These are phyloP conservation scores for Hypoxylon fragiforme DNA, from an alignment of 495 filamentous ascomycete species.

Conservation along the genomic window DNA sequence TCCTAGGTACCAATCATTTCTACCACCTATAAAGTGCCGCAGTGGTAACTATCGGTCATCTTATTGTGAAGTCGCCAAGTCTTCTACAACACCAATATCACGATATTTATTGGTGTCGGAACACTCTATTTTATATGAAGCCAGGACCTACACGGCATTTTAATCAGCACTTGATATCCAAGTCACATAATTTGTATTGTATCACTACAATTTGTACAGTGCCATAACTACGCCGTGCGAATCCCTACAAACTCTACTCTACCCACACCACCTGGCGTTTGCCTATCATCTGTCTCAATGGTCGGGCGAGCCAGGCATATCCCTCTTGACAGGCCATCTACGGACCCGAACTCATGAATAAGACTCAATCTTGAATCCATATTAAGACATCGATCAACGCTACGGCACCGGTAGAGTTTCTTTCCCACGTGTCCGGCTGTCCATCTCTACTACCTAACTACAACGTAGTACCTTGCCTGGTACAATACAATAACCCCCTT, in stretches of 20 bases:
- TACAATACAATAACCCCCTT: not conserved
- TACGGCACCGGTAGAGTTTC: not conserved
- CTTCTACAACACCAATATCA: not conserved
- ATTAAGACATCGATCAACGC: too few relatives aligned
- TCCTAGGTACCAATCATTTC: too few relatives aligned
- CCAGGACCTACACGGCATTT: too few relatives aligned
- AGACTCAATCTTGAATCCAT: not conserved
- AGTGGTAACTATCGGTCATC: too few relatives aligned
- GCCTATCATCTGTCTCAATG: conserved; percentile 1
- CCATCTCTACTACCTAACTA: not conserved
- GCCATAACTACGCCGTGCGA: not conserved
- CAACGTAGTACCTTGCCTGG: too few relatives aligned
- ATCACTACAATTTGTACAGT: conserved; percentile 16
- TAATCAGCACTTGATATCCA: too few relatives aligned
- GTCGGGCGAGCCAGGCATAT: not conserved
- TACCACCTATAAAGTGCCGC: too few relatives aligned
- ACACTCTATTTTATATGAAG: too few relatives aligned
- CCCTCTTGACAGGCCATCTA: not conserved
- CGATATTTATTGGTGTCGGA: not conserved
- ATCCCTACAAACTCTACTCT: not conserved
- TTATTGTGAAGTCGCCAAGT: too few relatives aligned
- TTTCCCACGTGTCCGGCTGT: conserved; percentile 7
- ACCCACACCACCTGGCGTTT: not conserved
- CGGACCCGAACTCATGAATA: not conserved
- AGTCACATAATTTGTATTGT: too few relatives aligned